phyloP scores from a whole-genome alignment of 2,329 filamentous ascomycete species.

The Neoarthrinium moseri region DNA sequence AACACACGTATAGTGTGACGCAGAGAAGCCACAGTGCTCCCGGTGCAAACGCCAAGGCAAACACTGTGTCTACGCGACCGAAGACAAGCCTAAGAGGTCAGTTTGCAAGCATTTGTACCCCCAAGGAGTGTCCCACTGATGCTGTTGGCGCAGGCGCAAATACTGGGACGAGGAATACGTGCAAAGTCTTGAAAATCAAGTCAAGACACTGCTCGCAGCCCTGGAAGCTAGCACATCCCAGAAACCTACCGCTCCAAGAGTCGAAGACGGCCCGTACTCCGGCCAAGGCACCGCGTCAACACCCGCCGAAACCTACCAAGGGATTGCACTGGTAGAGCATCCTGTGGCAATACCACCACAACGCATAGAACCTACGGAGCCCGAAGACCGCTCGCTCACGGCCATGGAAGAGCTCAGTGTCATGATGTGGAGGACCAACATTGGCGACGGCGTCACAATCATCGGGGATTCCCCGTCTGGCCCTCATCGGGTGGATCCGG shows the following conservation, averaged over 20 bases:
- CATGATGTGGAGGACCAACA: constrained; percentile 17
- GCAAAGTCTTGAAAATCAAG: constrained; percentile 15
- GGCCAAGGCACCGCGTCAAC: too few relatives aligned
- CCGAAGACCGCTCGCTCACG: constrained; percentile 12
- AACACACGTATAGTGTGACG: constrained; percentile 13
- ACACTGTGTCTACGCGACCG: constrained; percentile 13
- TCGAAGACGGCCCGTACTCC: constrained; percentile 4
- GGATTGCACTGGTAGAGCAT: not conserved
- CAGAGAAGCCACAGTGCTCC: constrained; percentile 15
- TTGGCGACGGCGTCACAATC: constrained; percentile 17
- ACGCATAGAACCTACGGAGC: not conserved
- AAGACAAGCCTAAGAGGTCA: constrained; percentile 3
- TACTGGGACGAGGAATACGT: constrained; percentile 20
- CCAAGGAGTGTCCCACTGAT: not conserved
- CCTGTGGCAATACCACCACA: not conserved
- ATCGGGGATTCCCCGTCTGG: constrained; percentile 13
- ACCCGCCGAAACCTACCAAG: not conserved
- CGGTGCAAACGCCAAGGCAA: constrained; percentile 14
- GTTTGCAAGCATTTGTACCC: not conserved
- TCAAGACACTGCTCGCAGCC: constrained; percentile 13
- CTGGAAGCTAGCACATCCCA: constrained; percentile 10
- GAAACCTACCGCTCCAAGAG: not conserved
- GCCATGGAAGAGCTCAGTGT: constrained; percentile 18
- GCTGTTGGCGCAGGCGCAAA: constrained; percentile 12
- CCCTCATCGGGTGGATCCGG: constrained; percentile 10